Evolutionary conservation across 1,284 basidiomycete genomes (phyloP), one percentile per base, ranked within the genome.

Genomic region (Cutaneotrichosporon sp.): DNA sequence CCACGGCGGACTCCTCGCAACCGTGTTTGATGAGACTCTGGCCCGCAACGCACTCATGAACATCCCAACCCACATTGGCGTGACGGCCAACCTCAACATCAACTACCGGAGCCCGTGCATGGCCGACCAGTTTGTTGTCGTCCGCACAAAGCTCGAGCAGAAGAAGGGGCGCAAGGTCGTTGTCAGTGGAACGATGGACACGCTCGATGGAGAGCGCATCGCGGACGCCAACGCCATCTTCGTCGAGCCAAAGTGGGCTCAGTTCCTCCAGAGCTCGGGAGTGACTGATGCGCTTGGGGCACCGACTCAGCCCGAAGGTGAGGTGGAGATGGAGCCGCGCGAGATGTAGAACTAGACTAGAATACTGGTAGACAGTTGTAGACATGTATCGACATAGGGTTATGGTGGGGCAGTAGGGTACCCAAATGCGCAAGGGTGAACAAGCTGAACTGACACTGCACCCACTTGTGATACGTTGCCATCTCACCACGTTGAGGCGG

Each of bases 1-100:
- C 2, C 96, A 98, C 76, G 96, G 96, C 0, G 96, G 96, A 1
- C 76, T 98, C 65, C 83, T 97, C 30, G 92, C 93, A 32, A 97
- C 93, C 0, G 81, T 98, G 5, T 81, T 96, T 63, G 95, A 98
- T 72, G 95, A 98, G 82, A 85, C 85, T 2, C 78, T 97, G 49
- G 94, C 88, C 0, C 82, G 95, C 65, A 89, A 88, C 67, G 91
- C 93, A 2, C 85, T 94, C 57, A 83, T 86, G 63, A 91, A 92
- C 74, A 81, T 97, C 0, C 92, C 93, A 0, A 89, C 90, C 36
- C 89, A 90, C 74, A 88, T 97, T 56, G 95, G 91, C n/a, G 93
- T 98, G 13, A 98, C 95, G 0, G 95, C 93, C 1, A 89, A 85
- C 59, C 81, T 94, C 53, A 84, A 84, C 18, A 80, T 94, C 62